Conservation (phyloP, 257 asterid species). For the Leptodermis oblonga region DNA sequence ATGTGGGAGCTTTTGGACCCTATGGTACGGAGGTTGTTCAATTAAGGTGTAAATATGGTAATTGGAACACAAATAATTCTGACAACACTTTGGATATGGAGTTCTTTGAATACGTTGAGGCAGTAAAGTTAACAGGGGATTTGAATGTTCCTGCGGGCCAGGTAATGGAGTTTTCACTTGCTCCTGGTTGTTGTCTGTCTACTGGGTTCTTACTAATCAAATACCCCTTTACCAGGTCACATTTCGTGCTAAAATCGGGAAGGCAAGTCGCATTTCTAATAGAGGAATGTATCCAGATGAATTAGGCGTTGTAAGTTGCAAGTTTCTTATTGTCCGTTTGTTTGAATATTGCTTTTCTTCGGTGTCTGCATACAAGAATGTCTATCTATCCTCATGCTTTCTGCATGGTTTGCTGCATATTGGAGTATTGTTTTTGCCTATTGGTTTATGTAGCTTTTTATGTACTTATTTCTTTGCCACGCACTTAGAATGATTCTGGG, state of each 20-base stretch:
- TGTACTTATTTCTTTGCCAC: too few species aligned
- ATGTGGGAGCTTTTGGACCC: constrained; percentile 97
- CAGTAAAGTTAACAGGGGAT: constrained; percentile 95
- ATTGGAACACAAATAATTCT: constrained; percentile 56
- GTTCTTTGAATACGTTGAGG: constrained; percentile 97
- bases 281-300: constrained; percentile 80
- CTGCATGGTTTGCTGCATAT: neutral
- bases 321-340: neutral
- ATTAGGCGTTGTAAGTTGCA: constrained; percentile 75
- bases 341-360: neutral
- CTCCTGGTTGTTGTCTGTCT: constrained; percentile 6
- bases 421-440: too few species aligned
- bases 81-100: constrained; percentile 64
- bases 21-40: constrained; percentile 93
- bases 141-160: constrained; percentile 95
- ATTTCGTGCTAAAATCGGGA: constrained; percentile 84
- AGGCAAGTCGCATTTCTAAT: constrained; percentile 56
- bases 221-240: constrained; percentile 50
- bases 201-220: constrained; percentile 6
- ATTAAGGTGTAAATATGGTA: constrained; percentile 86
- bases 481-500: too few species aligned
- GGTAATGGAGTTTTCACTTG: constrained; percentile 34
- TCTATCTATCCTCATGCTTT: neutral
- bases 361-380: neutral
- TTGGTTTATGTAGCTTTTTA: too few species aligned